A percentile compares a stretch with the other conserved stretches of the same genome.
Evolutionary conservation across 345 rosid genomes (phyloP).

Genomic region (Tarenaya hassleriana): DNA sequence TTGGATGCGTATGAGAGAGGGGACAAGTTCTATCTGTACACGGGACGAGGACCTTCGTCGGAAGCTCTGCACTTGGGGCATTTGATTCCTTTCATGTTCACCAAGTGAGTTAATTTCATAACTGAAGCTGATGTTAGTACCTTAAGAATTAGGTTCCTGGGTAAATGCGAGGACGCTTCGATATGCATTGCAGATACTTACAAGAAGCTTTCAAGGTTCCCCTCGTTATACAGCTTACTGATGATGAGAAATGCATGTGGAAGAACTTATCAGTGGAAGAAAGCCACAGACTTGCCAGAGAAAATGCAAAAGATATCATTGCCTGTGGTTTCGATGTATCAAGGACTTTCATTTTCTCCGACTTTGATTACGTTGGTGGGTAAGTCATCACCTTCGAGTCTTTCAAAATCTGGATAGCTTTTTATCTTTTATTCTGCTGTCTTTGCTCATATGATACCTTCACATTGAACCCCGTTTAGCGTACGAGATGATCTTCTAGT

Average conservation of each 20-base stretch:
- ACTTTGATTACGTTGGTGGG: conserved; percentile 92
- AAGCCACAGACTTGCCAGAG: conserved; percentile 82
- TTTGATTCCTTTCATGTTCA: conserved; percentile 92
- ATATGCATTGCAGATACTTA: conserved; percentile 42
- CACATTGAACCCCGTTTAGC: background rate
- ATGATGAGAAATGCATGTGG: conserved; percentile 93
- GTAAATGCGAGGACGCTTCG: background rate
- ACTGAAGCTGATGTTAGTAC: background rate
- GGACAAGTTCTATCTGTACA: conserved; percentile 77
- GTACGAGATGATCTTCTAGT: conserved; percentile 5
- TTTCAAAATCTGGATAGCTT: background rate
- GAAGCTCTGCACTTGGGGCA: conserved; percentile 90
- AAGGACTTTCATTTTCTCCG: conserved; percentile 81
- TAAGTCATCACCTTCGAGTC: too few species aligned
- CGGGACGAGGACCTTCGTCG: conserved; percentile 96
- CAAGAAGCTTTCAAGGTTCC: conserved; percentile 93
- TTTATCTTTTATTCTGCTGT: background rate
- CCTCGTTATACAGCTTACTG: conserved; percentile 86
- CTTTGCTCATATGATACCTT: background rate
- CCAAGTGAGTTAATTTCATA: conserved; percentile 44
- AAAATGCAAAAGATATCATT: conserved; percentile 91
- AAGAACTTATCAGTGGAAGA: conserved; percentile 78
- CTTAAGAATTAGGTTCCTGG: background rate
- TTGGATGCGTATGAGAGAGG: conserved; percentile 77
- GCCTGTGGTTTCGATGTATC: conserved; percentile 90